Percentiles rank a stretch among this genome's conserved stretches.
Evolutionary conservation across 2,329 filamentous ascomycete species (phyloP).

Genomic region (Neoascochyta sp.): DNA sequence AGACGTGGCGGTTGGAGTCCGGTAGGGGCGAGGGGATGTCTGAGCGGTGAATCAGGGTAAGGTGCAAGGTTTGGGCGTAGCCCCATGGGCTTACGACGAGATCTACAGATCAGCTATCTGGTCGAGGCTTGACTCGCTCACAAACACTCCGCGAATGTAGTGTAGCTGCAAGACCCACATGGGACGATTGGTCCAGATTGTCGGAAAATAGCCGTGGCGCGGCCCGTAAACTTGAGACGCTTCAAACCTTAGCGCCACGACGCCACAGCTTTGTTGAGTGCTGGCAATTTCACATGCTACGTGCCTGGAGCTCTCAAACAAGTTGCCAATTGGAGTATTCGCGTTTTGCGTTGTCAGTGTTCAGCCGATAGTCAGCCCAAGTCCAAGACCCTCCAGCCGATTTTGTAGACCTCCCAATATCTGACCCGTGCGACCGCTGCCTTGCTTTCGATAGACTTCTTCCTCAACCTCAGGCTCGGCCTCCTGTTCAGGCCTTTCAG

Average conservation of each 20-base stretch:
- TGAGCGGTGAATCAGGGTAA: too few species aligned
- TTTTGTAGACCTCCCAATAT: constrained; percentile 17
- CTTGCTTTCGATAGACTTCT: not conserved
- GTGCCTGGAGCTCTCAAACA: constrained; percentile 1
- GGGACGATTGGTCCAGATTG: constrained; percentile 3
- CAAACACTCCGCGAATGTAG: too few species aligned
- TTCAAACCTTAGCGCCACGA: constrained; percentile 2
- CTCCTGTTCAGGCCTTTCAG: constrained; percentile 9
- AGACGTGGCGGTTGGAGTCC: constrained; percentile 5
- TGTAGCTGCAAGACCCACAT: too few species aligned
- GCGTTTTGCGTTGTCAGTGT: not conserved
- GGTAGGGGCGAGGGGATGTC: too few species aligned
- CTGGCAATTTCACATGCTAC: constrained; percentile 6
- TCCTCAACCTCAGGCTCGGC: constrained; percentile 1
- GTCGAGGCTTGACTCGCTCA: too few species aligned
- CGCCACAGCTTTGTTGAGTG: too few species aligned
- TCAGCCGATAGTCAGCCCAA: constrained; percentile 18
- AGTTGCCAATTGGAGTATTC: not conserved
- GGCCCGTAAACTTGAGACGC: constrained; percentile 10
- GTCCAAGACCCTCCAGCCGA: constrained; percentile 15
- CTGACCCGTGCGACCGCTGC: constrained; percentile 9
- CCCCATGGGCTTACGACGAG: too few species aligned
- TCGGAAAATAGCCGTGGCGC: constrained; percentile 7
- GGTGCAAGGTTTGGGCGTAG: too few species aligned
- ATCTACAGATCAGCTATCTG: too few species aligned